phyloP scores from a whole-genome alignment of 495 filamentous ascomycete species.

The Cercophora samala region DNA sequence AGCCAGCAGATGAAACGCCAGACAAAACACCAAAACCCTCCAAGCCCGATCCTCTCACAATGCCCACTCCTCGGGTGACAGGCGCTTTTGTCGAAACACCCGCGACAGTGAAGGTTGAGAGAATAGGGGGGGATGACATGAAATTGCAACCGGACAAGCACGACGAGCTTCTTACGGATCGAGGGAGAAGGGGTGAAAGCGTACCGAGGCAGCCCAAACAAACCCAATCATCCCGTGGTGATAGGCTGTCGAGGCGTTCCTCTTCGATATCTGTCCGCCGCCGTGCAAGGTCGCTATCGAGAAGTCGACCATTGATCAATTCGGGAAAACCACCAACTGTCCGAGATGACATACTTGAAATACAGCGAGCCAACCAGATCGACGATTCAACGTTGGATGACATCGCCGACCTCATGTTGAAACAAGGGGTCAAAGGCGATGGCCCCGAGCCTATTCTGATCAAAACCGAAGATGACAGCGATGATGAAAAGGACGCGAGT shows the following conservation, averaged over 20 bases:
- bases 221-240: conserved; percentile 21
- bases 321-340: conserved; percentile 47
- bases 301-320: conserved; percentile 44
- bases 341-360: conserved; percentile 48
- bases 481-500: conserved; percentile 52
- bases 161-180: neutral
- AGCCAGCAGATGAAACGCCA: conserved; percentile 27
- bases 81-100: conserved; percentile 55
- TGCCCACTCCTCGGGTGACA: conserved; percentile 49
- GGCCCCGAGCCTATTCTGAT: neutral
- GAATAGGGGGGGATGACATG: neutral
- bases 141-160: neutral
- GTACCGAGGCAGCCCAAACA: conserved; percentile 17
- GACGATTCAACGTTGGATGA: conserved; percentile 56
- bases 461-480: conserved; percentile 31
- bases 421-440: conserved; percentile 12
- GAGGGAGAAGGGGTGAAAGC: conserved; percentile 8
- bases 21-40: conserved; percentile 47
- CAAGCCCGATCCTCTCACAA: conserved; percentile 44
- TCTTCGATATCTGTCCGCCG: conserved; percentile 30
- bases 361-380: conserved; percentile 45
- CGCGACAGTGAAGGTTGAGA: conserved; percentile 40
- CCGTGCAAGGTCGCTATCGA: conserved; percentile 35
- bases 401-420: conserved; percentile 41
- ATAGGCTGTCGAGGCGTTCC: conserved; percentile 24